Evolutionary conservation across 441 rosid genomes (phyloP).

Genomic region (Metrosideros polymorpha): DNA sequence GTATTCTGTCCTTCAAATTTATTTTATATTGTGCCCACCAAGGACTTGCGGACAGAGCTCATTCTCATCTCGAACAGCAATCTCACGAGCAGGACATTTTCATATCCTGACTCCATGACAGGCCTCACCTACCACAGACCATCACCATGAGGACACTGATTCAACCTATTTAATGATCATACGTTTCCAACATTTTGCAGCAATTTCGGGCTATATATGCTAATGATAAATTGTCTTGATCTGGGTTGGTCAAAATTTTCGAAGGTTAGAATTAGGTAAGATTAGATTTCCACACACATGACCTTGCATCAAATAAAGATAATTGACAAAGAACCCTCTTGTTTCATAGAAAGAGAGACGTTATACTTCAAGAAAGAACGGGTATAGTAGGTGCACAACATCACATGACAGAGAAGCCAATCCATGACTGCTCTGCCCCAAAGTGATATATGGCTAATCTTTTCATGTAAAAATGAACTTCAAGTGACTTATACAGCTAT

Average conservation of each 20-base stretch:
- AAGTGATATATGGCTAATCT: background rate
- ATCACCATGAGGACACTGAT: background rate
- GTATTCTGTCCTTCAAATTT: background rate
- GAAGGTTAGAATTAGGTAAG: background rate
- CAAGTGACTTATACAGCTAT: background rate
- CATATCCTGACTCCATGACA: constrained; percentile 93
- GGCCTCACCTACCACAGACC: constrained; percentile 67
- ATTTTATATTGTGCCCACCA: constrained; percentile 27
- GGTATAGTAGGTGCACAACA: background rate
- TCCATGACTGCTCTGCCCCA: background rate
- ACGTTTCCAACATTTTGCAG: background rate
- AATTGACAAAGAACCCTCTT: background rate
- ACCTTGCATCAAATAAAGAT: background rate
- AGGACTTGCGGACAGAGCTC: constrained; percentile 53
- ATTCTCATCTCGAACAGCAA: constrained; percentile 60
- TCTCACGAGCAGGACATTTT: constrained; percentile 73
- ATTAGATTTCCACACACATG: background rate
- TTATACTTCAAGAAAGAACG: background rate
- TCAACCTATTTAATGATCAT: background rate
- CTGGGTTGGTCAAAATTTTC: background rate
- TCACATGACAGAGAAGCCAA: background rate
- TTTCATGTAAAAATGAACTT: background rate
- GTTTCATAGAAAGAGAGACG: background rate
- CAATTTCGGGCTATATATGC: background rate
- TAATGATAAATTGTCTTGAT: background rate